Evolutionary conservation across 2,329 filamentous ascomycete species (phyloP), one percentile per base, ranked within the genome.

Genomic region (Hymenoscyphus linearis): DNA sequence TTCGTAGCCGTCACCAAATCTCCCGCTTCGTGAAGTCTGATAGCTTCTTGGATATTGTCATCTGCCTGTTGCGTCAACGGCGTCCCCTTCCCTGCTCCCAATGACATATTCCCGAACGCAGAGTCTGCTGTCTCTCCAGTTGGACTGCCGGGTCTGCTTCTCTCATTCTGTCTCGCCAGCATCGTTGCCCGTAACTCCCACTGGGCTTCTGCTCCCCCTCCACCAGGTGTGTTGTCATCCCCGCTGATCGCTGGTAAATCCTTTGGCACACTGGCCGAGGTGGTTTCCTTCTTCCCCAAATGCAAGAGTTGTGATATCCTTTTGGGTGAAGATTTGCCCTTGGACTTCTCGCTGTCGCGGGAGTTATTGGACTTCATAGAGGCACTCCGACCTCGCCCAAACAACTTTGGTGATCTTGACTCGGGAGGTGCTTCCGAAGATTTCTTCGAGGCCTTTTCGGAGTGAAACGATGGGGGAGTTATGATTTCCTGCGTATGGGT

Each of bases 161-260:
- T 67, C 62, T 82, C 80, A 68, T 82, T 85, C 67, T 82, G 81
- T 67, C 83, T 84, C 35, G 91, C 93, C 66, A 98, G 79, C 62
- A 96, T 84, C n/a, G 93, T 97, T 31, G 95, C 95, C 63, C 93
- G 83, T 78, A 90, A 88, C 80, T 98, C 95, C 95, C 95, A 99
- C 76, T 89, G 83, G 62, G 85, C 85, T 78, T 96, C 89, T 63
- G 74, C 71, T 52, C 69, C 74, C 53, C 76, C 76, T 62, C 67
- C 72, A 57, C 79, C 77, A 50, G 77, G 76, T 67, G 80, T 79
- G 60, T 77, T 72, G 66, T 77, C 74, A 69, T 79, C 76, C 65
- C 76, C 73, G 55, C 80, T 77, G 61, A 96, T 91, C 64, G 87
- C 87, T 25, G 93, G 93, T 58, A 98, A 81, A 76, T 96, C 83